phyloP scores from a whole-genome alignment of 2,329 filamentous ascomycete species.

The Neopestalotiopsis clavispora region DNA sequence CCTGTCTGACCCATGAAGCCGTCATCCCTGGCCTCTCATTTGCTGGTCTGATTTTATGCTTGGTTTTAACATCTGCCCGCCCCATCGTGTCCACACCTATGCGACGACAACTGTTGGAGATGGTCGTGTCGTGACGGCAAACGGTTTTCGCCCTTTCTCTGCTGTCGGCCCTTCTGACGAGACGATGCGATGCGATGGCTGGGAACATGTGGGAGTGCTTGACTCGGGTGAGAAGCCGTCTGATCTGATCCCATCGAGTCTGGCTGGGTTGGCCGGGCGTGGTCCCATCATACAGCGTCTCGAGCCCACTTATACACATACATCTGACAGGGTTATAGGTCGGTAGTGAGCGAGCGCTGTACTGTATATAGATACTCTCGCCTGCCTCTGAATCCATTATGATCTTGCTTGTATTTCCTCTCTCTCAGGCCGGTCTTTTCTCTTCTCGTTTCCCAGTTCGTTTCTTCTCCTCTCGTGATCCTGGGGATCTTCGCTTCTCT shows the following conservation, averaged over 20 bases:
- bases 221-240: not conserved
- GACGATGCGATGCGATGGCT: not conserved
- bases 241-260: not conserved
- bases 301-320: not conserved
- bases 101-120: constrained; percentile 24
- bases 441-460: constrained; percentile 21
- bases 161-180: constrained; percentile 1
- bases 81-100: constrained; percentile 20
- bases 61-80: constrained; percentile 18
- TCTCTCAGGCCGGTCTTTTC: constrained; percentile 28
- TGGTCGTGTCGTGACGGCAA: constrained; percentile 15
- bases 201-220: not conserved
- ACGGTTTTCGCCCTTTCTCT: constrained; percentile 8
- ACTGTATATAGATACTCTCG: constrained; percentile 19
- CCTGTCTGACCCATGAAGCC: not conserved
- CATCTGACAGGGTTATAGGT: not conserved
- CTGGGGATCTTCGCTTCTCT: constrained; percentile 30
- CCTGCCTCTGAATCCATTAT: constrained; percentile 14
- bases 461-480: constrained; percentile 30
- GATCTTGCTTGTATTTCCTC: constrained; percentile 8
- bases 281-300: not conserved
- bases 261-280: not conserved
- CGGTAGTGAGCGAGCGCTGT: not conserved
- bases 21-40: constrained; percentile 4
- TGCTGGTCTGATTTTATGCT: constrained; percentile 15